These are phyloP conservation scores for Murraya koenigii DNA, from an alignment of 345 rosid species.

Conservation along the genomic window DNA sequence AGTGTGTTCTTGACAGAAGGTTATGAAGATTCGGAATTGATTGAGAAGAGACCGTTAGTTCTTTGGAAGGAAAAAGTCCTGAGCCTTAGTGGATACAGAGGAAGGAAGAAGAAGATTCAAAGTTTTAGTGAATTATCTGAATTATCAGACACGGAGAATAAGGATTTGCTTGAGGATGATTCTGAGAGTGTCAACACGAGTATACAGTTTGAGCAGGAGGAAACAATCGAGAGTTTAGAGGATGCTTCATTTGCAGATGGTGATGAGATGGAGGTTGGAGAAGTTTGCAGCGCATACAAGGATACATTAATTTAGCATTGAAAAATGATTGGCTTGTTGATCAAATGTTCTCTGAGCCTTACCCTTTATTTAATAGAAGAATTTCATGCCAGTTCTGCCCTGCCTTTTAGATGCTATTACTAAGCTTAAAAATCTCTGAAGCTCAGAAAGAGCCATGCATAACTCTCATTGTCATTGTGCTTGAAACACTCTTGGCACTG, in stretches of 20 bases:
- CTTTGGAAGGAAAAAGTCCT: constrained; percentile 76
- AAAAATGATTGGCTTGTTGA: neutral
- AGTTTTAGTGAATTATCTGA: constrained; percentile 38
- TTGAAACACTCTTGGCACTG: neutral
- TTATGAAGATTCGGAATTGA: constrained; percentile 63
- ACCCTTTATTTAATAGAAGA: neutral
- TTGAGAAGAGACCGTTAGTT: constrained; percentile 57
- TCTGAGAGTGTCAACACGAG: constrained; percentile 32
- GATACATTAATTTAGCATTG: constrained; percentile 7
- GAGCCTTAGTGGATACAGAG: constrained; percentile 52
- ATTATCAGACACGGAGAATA: constrained; percentile 47
- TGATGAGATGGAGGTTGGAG: constrained; percentile 49
- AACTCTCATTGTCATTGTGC: neutral
- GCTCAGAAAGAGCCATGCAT: neutral
- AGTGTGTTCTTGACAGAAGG: constrained; percentile 83
- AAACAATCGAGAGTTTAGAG: constrained; percentile 30
- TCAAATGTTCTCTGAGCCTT: neutral
- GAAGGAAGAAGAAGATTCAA: constrained; percentile 52
- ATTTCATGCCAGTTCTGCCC: neutral
- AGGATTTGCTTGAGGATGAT: constrained; percentile 26
- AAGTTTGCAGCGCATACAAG: constrained; percentile 27
- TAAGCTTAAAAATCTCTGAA: neutral
- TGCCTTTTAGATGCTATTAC: neutral
- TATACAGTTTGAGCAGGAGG: constrained; percentile 32
- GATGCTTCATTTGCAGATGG: constrained; percentile 23